Evolutionary conservation across 805 yeast species (phyloP).

Genomic region (Barnettozyma wickerhamii): DNA sequence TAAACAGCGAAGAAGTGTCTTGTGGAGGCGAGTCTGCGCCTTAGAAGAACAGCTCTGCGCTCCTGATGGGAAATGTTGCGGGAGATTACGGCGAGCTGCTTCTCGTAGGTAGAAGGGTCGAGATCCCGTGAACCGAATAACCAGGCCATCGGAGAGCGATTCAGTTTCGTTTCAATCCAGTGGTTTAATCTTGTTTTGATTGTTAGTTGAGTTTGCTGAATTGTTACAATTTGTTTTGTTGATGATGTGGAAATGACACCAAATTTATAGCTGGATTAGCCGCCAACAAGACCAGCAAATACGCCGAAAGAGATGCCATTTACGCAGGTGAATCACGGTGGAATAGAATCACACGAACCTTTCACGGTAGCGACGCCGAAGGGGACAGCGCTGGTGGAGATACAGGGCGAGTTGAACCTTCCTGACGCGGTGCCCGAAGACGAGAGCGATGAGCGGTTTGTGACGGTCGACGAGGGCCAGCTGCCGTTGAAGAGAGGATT

Average conservation of each 20-base stretch:
- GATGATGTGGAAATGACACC: too few species aligned
- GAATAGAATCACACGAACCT: background rate
- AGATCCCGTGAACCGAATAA: conserved; percentile 29
- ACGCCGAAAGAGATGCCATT: background rate
- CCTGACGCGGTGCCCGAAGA: conserved; percentile 34
- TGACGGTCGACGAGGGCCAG: conserved; percentile 15
- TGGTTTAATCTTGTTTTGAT: too few species aligned
- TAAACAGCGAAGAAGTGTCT: conserved; percentile 8
- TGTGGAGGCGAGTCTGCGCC: conserved; percentile 5
- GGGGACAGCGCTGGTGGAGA: conserved; percentile 62
- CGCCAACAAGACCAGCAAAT: background rate
- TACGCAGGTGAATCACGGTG: background rate
- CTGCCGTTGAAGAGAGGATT: background rate
- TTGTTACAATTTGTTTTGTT: too few species aligned
- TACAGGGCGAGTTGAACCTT: conserved; percentile 66
- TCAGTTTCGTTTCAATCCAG: too few species aligned
- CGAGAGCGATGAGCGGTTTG: conserved; percentile 31
- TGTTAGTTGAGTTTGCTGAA: too few species aligned
- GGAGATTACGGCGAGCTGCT: conserved; percentile 35
- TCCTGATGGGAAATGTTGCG: conserved; percentile 30
- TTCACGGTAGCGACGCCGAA: conserved; percentile 40
- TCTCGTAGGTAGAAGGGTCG: conserved; percentile 41
- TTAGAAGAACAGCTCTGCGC: conserved; percentile 21
- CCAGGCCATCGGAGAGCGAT: conserved; percentile 25
- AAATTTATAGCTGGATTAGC: too few species aligned